phyloP scores from a whole-genome alignment of 2,329 filamentous ascomycete species.

The Orbilia blumenaviensis region DNA sequence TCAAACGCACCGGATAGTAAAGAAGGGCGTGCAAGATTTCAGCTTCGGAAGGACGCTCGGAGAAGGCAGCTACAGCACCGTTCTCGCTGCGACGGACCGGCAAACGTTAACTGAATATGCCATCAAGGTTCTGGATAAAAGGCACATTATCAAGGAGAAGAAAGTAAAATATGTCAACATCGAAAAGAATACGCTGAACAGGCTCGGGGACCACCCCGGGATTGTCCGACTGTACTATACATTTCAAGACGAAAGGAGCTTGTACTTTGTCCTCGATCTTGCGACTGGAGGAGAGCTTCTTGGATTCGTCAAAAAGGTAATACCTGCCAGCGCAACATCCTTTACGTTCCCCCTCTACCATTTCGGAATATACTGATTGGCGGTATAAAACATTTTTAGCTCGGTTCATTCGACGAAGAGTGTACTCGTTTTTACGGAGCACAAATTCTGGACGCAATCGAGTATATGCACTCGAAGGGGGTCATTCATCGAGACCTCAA shows the following conservation, averaged over 20 bases:
- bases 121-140: constrained; percentile 97
- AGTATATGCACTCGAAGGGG: constrained; percentile 96
- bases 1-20: constrained; percentile 81
- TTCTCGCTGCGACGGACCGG: constrained; percentile 83
- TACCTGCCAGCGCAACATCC: background rate
- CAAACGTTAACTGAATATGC: constrained; percentile 96
- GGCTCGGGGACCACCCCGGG: constrained; percentile 93
- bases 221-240: constrained; percentile 98
- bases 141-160: constrained; percentile 99
- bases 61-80: constrained; percentile 97
- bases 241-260: constrained; percentile 93
- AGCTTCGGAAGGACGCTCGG: constrained; percentile 89
- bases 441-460: constrained; percentile 93
- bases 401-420: constrained; percentile 92
- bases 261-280: constrained; percentile 96
- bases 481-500: constrained; percentile 97
- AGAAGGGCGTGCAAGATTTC: constrained; percentile 98
- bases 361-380: background rate
- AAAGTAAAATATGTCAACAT: constrained; percentile 99
- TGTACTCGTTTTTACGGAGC: constrained; percentile 94
- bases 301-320: constrained; percentile 79
- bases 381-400: constrained; percentile 63
- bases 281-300: constrained; percentile 91
- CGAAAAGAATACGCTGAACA: constrained; percentile 96
- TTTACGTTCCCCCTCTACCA: background rate